Percentiles rank a stretch among this genome's conserved stretches.
Evolutionary conservation across 306 rosid genomes (phyloP).

Genomic region (Astragalus membranaceus): DNA sequence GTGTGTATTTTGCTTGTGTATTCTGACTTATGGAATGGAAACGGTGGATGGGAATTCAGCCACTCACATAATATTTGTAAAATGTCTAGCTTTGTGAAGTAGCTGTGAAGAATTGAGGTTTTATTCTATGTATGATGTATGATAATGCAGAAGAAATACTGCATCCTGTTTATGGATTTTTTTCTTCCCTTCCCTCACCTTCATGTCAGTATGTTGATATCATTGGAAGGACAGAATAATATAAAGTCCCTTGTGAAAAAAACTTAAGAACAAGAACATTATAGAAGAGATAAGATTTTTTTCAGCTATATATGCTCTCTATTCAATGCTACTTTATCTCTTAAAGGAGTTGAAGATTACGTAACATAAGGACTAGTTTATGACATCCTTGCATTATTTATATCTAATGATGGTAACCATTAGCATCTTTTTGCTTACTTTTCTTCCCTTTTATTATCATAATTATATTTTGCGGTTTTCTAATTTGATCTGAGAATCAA

Average conservation of each 20-base stretch:
- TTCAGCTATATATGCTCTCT: neutral
- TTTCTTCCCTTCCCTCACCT: neutral
- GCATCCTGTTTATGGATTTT: constrained; percentile 1
- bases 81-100: too few relatives aligned
- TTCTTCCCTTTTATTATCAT: neutral
- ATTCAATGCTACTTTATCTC: neutral
- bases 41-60: too few relatives aligned
- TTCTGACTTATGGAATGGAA: too few relatives aligned
- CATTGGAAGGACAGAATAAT: neutral
- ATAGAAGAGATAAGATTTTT: neutral
- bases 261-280: neutral
- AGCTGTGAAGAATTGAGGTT: too few relatives aligned
- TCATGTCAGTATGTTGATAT: neutral
- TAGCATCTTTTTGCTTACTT: neutral
- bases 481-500: constrained; percentile 18
- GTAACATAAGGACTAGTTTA: neutral
- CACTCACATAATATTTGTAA: too few relatives aligned
- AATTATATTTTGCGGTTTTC: neutral
- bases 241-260: neutral
- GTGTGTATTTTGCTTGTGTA: too few relatives aligned
- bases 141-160: neutral
- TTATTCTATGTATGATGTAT: neutral
- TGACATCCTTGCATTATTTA: neutral
- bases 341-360: neutral
- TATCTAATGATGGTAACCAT: neutral